These are phyloP conservation scores for Dothistroma septosporum DNA, from an alignment of 2,329 filamentous ascomycete species.

Conservation along the genomic window DNA sequence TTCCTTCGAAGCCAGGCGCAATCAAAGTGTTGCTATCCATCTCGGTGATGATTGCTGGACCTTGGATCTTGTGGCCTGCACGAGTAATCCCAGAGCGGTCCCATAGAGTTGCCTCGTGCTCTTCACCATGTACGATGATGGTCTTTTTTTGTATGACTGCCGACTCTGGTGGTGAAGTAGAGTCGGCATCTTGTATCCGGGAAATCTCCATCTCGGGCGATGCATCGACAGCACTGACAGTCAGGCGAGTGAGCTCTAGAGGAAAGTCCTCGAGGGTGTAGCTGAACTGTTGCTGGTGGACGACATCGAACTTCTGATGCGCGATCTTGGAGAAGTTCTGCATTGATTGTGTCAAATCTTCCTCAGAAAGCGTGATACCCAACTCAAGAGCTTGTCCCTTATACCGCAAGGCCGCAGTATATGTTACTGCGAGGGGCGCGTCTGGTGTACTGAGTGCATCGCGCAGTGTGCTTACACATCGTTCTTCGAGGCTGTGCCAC, in stretches of 20 bases:
- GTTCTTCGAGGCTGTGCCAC: constrained; percentile 18
- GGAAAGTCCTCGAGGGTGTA: constrained; percentile 28
- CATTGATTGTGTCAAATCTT: constrained; percentile 22
- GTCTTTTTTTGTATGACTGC: constrained; percentile 25
- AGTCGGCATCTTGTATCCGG: constrained; percentile 18
- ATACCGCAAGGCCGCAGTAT: constrained; percentile 26
- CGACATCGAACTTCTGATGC: constrained; percentile 22
- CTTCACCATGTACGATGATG: constrained; percentile 24
- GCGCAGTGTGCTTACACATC: constrained; percentile 23
- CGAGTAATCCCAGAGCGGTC: constrained; percentile 22
- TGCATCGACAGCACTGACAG: constrained; percentile 24
- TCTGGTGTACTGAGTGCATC: constrained; percentile 21
- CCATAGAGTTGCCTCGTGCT: constrained; percentile 26
- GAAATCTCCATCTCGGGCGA: constrained; percentile 27
- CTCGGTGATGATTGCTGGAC: constrained; percentile 25
- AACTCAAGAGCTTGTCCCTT: constrained; percentile 28
- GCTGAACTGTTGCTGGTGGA: constrained; percentile 28
- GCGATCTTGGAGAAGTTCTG: constrained; percentile 23
- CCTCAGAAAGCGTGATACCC: constrained; percentile 19
- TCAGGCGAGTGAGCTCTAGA: constrained; percentile 25
- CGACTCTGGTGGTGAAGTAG: constrained; percentile 20
- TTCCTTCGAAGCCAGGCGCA: constrained; percentile 23
- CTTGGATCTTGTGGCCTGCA: constrained; percentile 24
- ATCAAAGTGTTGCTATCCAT: constrained; percentile 29
- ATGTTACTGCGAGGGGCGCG: constrained; percentile 17